Evolutionary conservation across 2,329 filamentous ascomycete species (phyloP).

Genomic region (Neoarthrinium moseri): DNA sequence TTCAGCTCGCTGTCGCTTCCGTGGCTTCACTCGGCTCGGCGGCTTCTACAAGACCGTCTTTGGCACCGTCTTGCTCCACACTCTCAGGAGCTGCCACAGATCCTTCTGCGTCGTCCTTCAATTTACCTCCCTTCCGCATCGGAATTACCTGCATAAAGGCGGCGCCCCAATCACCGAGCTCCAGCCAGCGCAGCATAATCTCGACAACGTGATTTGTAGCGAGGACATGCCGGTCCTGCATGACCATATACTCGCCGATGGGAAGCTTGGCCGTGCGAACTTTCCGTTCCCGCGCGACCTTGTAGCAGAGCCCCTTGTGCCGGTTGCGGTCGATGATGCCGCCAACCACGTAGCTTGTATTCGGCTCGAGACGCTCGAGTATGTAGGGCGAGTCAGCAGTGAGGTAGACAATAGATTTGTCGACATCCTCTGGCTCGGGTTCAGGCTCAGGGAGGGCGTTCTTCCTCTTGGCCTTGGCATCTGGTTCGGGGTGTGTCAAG

Average conservation of each 20-base stretch:
- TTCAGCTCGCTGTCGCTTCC: no score
- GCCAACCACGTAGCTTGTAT: constrained; percentile 90
- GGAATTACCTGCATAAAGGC: constrained; percentile 89
- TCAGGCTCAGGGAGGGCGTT: constrained; percentile 18
- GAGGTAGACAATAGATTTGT: constrained; percentile 72
- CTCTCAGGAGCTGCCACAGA: constrained; percentile 10
- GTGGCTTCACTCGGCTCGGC: neutral
- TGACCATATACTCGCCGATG: constrained; percentile 92
- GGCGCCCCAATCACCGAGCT: constrained; percentile 85
- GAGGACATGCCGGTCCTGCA: constrained; percentile 82
- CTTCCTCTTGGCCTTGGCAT: constrained; percentile 32
- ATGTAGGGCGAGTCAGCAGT: constrained; percentile 89
- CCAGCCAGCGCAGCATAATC: constrained; percentile 93
- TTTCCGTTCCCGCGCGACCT: constrained; percentile 69
- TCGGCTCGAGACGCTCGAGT: constrained; percentile 77
- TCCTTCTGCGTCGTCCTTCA: constrained; percentile 45
- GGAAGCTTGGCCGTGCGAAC: constrained; percentile 88
- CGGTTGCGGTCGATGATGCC: constrained; percentile 95
- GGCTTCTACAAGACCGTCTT: neutral
- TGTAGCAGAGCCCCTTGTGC: constrained; percentile 92
- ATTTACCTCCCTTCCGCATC: constrained; percentile 77
- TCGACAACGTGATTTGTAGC: constrained; percentile 96
- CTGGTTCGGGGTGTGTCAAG: constrained; percentile 25
- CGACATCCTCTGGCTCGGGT: constrained; percentile 28
- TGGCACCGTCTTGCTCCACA: constrained; percentile 7